Conservation (phyloP, 352 stramenopile species). For the Globisporangium cylindrosporum region DNA sequence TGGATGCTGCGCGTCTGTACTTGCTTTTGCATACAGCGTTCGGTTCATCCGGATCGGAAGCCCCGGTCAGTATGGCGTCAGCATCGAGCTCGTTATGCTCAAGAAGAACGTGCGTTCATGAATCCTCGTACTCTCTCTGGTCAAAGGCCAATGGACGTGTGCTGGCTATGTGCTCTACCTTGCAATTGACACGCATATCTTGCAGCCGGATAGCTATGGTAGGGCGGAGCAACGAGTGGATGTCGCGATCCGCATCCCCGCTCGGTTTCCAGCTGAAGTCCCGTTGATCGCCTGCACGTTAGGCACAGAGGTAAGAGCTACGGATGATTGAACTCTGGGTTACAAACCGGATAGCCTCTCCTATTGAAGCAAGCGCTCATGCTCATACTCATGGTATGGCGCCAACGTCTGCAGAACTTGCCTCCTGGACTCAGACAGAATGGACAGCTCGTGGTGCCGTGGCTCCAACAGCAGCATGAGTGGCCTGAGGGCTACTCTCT, state of each 20-base stretch:
- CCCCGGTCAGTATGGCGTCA: constrained; percentile 21
- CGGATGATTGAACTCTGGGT: too few species aligned
- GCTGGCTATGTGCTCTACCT: too few species aligned
- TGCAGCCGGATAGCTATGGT: constrained; percentile 30
- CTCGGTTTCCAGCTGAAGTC: constrained; percentile 34
- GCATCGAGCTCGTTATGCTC: constrained; percentile 33
- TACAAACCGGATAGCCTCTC: too few species aligned
- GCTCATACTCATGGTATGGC: not conserved
- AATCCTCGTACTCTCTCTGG: too few species aligned
- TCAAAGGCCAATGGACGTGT: too few species aligned
- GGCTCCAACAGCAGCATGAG: constrained; percentile 35
- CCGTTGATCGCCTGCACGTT: constrained; percentile 48
- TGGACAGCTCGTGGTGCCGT: constrained; percentile 42
- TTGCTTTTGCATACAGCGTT: constrained; percentile 13
- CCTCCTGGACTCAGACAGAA: constrained; percentile 32
- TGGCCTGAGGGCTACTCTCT: constrained; percentile 61
- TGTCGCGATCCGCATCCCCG: constrained; percentile 40
- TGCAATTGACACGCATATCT: not conserved
- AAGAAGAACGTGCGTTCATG: constrained; percentile 33
- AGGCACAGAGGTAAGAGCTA: constrained; percentile 36
- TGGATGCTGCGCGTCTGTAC: not conserved
- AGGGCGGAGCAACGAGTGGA: constrained; percentile 37
- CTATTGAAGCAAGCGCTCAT: not conserved
- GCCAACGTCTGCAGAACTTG: constrained; percentile 32
- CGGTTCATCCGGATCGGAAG: constrained; percentile 30